Conservation (phyloP, 257 asterid genomes). For the Vinca minor region DNA sequence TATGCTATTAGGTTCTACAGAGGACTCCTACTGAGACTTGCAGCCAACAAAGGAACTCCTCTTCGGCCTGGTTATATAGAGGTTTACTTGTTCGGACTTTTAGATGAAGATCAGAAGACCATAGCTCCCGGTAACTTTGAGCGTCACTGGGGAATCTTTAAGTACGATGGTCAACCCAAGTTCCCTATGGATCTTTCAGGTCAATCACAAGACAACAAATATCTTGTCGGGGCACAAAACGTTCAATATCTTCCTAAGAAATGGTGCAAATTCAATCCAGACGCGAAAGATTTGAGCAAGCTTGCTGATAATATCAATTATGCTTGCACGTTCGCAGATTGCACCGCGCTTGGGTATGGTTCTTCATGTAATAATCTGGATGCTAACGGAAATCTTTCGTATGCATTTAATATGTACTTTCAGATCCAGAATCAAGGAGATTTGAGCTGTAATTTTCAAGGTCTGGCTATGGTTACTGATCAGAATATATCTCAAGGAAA, state of each 20-base stretch:
- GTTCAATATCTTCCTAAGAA: constrained; percentile 27
- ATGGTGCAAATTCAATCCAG: constrained; percentile 34
- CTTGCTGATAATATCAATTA: constrained; percentile 28
- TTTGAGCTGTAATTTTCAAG: constrained; percentile 33
- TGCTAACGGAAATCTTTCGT: constrained; percentile 31
- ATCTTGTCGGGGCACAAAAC: constrained; percentile 26
- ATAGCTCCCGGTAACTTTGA: constrained; percentile 35
- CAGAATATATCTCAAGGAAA: constrained; percentile 31
- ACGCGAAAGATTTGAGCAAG: constrained; percentile 28
- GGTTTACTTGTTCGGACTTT: constrained; percentile 36
- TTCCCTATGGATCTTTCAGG: constrained; percentile 35
- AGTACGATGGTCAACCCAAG: constrained; percentile 42
- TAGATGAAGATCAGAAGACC: constrained; percentile 37
- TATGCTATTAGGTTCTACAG: constrained; percentile 30
- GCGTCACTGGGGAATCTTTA: constrained; percentile 42
- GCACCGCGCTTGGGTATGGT: constrained; percentile 38
- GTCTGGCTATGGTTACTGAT: constrained; percentile 32
- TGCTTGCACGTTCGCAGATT: constrained; percentile 36
- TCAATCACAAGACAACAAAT: constrained; percentile 29
- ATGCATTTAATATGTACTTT: constrained; percentile 34
- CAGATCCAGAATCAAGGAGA: constrained; percentile 32
- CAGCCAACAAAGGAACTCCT: constrained; percentile 37
- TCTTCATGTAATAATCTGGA: constrained; percentile 36
- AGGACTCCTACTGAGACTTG: constrained; percentile 33
- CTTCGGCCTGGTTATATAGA: constrained; percentile 34